A percentile compares a stretch with the other conserved stretches of the same genome.
Conservation (phyloP, 2,329 filamentous ascomycete genomes). For the Cercospora berteroae region DNA sequence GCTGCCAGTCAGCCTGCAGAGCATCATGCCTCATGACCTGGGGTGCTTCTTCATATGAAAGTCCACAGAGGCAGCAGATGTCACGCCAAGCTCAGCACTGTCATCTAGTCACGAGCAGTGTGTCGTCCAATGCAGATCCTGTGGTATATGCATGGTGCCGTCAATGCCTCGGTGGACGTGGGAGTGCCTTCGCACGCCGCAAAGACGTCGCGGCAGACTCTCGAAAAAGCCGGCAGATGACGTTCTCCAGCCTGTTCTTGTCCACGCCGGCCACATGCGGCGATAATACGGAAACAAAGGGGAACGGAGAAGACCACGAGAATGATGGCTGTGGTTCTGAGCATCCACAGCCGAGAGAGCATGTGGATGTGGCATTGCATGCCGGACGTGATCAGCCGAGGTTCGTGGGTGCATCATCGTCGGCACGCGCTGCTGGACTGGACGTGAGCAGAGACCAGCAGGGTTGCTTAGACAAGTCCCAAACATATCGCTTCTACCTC, state of each 20-base stretch:
- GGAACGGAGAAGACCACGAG: not conserved
- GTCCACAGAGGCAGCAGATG: not conserved
- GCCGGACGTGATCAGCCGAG: not conserved
- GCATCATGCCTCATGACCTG: constrained; percentile 4
- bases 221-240: not conserved
- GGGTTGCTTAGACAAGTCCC: constrained; percentile 8
- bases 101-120: not conserved
- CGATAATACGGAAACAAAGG: not conserved
- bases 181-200: not conserved
- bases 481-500: constrained; percentile 3
- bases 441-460: not conserved
- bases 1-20: not conserved
- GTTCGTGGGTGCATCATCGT: constrained; percentile 3
- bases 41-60: constrained; percentile 1
- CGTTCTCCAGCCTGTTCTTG: not conserved
- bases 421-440: constrained; percentile 5
- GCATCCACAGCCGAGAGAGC: not conserved
- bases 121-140: not conserved
- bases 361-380: not conserved
- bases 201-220: not conserved
- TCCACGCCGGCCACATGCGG: not conserved
- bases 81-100: not conserved
- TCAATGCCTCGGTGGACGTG: not conserved
- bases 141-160: not conserved
- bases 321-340: not conserved